A percentile compares a stretch with the other conserved stretches of the same genome.
Evolutionary conservation across 441 rosid species (phyloP).

Genomic region (Daphne laureola): DNA sequence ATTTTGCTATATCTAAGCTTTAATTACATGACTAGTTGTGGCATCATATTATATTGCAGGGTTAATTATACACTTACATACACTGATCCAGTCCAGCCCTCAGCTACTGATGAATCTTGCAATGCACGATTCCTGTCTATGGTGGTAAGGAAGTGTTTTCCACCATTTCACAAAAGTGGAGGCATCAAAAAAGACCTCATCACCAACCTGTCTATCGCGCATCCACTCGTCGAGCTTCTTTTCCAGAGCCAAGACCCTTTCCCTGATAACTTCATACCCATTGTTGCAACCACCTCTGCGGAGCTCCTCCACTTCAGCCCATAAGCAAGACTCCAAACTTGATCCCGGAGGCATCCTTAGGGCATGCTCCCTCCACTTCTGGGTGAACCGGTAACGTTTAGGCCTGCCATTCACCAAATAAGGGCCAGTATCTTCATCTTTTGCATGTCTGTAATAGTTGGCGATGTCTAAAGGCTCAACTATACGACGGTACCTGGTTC

Average conservation of each 20-base stretch:
- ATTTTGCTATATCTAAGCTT: no score
- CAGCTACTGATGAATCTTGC: slow-evolving; percentile 4
- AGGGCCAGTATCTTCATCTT: slow-evolving; percentile 75
- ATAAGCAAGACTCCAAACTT: slow-evolving; percentile 35
- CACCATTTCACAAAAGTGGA: slow-evolving; percentile 54
- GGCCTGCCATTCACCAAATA: slow-evolving; percentile 61
- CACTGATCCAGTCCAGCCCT: background rate
- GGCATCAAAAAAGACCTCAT: slow-evolving; percentile 36
- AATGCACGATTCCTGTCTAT: slow-evolving; percentile 21
- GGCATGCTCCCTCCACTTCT: slow-evolving; percentile 53
- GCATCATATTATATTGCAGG: no score
- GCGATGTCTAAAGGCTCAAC: slow-evolving; percentile 78
- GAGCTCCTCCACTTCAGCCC: slow-evolving; percentile 85
- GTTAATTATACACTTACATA: no score
- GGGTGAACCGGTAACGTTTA: slow-evolving; percentile 51
- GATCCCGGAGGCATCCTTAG: slow-evolving; percentile 12
- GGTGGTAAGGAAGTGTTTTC: slow-evolving; percentile 24
- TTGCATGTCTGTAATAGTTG: slow-evolving; percentile 62
- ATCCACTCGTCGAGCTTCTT: slow-evolving; percentile 30
- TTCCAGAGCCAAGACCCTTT: slow-evolving; percentile 20
- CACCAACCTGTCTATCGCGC: slow-evolving; percentile 11
- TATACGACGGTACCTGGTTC: slow-evolving; percentile 46
- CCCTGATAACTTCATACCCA: slow-evolving; percentile 10
- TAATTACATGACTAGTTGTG: no score
- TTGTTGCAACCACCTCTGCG: slow-evolving; percentile 6